Base-by-base conservation (phyloP, 306 rosid genomes). In the Datisca glomerata region DNA sequence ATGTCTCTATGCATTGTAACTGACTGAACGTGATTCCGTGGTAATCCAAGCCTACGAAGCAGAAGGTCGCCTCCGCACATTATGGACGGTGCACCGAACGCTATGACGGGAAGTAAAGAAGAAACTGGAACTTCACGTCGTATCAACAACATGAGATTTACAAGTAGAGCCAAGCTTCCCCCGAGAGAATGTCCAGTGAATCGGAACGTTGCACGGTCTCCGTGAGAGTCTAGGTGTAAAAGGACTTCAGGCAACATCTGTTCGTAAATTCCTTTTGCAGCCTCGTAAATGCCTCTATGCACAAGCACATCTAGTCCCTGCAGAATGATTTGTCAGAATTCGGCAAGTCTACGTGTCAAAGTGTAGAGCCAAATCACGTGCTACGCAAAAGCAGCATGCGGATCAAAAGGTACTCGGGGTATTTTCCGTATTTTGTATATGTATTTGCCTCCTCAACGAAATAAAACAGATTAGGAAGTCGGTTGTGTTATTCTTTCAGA, bases 111-210 rank as follows among this genome's bases (percentile, higher is more conserved):
- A 57, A 84, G 98, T 47, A 89, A 66, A 42, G 93, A 72, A 40
- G 98, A 68, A 15, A 59, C 24, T 4, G 91, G 91, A 43, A 68
- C 95, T 55, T 74, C 79, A 12, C 65, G 22, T 55, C 95, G 74
- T 57, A 84, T 72, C 49, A 89, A 51, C 40, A 89, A 72, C 98
- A 89, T 89, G 41, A 89, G 91, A 55, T 80, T 89, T 61, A 84
- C 74, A 2, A 89, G 71, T 16, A 80, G 55, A 10, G 98, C 81
- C 71, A 89, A 68, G 76, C 98, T 89, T 70, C 98, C 98, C 38
- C 98, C 98, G 13, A 89, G 89, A 27, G 98, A 89, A 65, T 89
- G 98, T 11, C 98, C 95, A 0, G 95, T 80, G 83, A 75, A 89
- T 20, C 93, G 91, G 34, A 89, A 73, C 43, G 63, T 61, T 37